A percentile compares a stretch with the other conserved stretches of the same genome.
Evolutionary conservation across 2,329 filamentous ascomycete genomes (phyloP).

Genomic region (Fusarium chaquense): DNA sequence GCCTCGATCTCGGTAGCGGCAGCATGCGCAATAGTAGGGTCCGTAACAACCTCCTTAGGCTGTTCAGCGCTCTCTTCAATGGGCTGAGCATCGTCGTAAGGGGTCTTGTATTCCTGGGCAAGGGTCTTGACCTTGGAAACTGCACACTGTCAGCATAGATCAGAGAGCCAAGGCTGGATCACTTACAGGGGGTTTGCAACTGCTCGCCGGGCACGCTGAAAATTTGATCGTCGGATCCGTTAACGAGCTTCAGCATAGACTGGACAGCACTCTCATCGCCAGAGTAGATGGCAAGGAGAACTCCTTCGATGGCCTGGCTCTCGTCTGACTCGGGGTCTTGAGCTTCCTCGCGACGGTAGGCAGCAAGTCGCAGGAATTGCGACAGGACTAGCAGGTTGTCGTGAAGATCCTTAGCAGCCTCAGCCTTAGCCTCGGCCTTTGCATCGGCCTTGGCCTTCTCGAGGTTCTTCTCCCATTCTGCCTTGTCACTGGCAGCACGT

Average conservation of each 20-base stretch:
- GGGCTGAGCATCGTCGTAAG: conserved; percentile 52
- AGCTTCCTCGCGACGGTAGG: conserved; percentile 78
- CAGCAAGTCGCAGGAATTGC: conserved; percentile 83
- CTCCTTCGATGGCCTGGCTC: conserved; percentile 83
- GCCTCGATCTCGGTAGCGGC: conserved; percentile 75
- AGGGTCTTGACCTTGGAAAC: conserved; percentile 58
- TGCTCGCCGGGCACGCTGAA: conserved; percentile 72
- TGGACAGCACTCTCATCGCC: conserved; percentile 80
- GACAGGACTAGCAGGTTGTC: conserved; percentile 77
- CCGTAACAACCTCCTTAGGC: conserved; percentile 59
- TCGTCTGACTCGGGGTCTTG: conserved; percentile 74
- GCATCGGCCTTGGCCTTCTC: conserved; percentile 68
- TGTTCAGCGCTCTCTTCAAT: conserved; percentile 52
- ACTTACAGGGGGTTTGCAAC: conserved; percentile 79
- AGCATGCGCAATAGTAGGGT: conserved; percentile 76
- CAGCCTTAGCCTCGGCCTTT: conserved; percentile 64
- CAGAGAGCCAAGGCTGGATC: neutral
- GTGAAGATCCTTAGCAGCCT: conserved; percentile 66
- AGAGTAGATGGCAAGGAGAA: conserved; percentile 81
- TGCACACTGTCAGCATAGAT: conserved; percentile 43
- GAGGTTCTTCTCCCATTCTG: conserved; percentile 69
- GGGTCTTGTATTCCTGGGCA: conserved; percentile 65
- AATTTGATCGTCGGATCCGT: conserved; percentile 76
- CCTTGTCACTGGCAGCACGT: conserved; percentile 68
- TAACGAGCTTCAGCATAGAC: conserved; percentile 81